Conservation (phyloP, 495 filamentous ascomycete species). For the Tuber calosporum region DNA sequence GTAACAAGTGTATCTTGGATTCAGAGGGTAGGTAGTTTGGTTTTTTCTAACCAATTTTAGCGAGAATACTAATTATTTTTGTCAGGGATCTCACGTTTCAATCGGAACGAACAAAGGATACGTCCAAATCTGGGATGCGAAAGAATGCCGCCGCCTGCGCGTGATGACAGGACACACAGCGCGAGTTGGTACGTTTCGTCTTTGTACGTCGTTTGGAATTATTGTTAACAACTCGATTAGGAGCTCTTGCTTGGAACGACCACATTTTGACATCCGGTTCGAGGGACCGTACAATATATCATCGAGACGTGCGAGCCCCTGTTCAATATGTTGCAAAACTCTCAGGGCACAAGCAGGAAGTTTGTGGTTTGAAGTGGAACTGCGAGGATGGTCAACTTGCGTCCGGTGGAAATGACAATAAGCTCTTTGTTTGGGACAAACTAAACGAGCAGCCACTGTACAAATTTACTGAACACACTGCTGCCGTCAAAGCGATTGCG, state of each 20-base stretch:
- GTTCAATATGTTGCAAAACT: constrained; percentile 80
- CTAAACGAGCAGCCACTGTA: constrained; percentile 76
- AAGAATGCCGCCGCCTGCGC: constrained; percentile 69
- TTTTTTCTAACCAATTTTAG: constrained; percentile 6
- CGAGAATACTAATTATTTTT: constrained; percentile 13
- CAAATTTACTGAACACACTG: constrained; percentile 87
- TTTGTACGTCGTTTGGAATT: background rate
- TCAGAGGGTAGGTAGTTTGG: constrained; percentile 53
- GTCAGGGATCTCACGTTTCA: constrained; percentile 79
- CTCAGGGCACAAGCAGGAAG: constrained; percentile 94
- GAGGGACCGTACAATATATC: constrained; percentile 83
- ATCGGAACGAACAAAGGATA: constrained; percentile 90
- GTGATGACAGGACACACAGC: constrained; percentile 96
- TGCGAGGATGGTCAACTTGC: constrained; percentile 88
- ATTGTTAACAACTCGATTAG: constrained; percentile 14
- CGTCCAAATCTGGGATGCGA: constrained; percentile 96
- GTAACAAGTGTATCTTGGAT: constrained; percentile 98
- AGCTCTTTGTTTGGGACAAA: constrained; percentile 96
- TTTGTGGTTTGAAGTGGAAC: constrained; percentile 97
- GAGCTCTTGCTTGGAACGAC: constrained; percentile 91
- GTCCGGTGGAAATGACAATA: constrained; percentile 97
- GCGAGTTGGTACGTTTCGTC: constrained; percentile 55
- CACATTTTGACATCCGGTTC: constrained; percentile 95
- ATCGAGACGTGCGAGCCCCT: constrained; percentile 89
- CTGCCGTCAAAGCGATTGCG: constrained; percentile 96